phyloP scores from a whole-genome alignment of 805 yeast species.

The Ogataea paradorogensis region DNA sequence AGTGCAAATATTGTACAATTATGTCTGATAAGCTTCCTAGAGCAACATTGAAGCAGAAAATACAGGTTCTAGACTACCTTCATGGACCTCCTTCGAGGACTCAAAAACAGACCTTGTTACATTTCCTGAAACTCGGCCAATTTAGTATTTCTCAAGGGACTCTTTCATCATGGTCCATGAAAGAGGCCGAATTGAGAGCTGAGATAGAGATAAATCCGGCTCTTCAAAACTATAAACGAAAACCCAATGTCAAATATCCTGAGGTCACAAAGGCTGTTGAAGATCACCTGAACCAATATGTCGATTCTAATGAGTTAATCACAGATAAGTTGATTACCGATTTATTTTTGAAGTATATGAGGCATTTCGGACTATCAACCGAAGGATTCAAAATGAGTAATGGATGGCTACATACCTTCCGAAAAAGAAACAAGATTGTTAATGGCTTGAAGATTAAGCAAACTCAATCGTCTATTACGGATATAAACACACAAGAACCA shows the following conservation, averaged over 20 bases:
- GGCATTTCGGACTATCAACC: constrained; percentile 24
- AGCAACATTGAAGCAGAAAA: constrained; percentile 32
- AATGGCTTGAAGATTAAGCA: neutral
- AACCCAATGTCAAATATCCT: constrained; percentile 35
- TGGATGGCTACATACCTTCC: constrained; percentile 36
- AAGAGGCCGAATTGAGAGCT: constrained; percentile 26
- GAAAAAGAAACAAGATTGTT: constrained; percentile 29
- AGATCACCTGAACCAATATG: constrained; percentile 19
- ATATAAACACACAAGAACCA: neutral
- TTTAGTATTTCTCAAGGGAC: constrained; percentile 37
- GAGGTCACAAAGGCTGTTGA: constrained; percentile 34
- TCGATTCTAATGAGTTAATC: constrained; percentile 18
- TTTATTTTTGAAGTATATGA: constrained; percentile 15
- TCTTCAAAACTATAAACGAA: constrained; percentile 27
- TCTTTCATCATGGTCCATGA: constrained; percentile 33
- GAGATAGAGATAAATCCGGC: constrained; percentile 27
- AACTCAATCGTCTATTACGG: neutral
- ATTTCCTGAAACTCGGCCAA: constrained; percentile 21
- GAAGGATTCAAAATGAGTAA: constrained; percentile 27
- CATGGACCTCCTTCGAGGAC: constrained; percentile 30
- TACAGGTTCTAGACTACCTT: constrained; percentile 33
- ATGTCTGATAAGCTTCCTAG: constrained; percentile 23
- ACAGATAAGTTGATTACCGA: constrained; percentile 30
- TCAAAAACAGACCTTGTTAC: constrained; percentile 27
- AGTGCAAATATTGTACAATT: neutral